Conservation (phyloP, 2,329 filamentous ascomycete species). For the Aureobasidium sp. region DNA sequence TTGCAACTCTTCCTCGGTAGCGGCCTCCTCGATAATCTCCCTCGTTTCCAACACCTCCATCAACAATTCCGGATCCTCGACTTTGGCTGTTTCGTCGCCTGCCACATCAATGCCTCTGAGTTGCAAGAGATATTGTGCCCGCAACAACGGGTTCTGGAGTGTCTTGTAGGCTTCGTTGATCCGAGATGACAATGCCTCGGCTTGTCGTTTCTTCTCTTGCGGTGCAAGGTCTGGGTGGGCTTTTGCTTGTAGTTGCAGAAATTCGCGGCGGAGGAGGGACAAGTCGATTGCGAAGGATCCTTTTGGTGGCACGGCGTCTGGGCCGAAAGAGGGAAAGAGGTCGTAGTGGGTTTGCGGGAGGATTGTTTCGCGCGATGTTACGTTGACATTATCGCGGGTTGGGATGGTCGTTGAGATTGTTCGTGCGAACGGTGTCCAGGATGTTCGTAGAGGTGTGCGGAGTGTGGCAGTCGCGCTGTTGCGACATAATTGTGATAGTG, state of each 20-base stretch:
- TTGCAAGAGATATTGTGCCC: constrained; percentile 80
- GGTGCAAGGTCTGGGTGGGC: constrained; percentile 65
- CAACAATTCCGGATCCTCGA: constrained; percentile 65
- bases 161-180: constrained; percentile 94
- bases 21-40: constrained; percentile 52
- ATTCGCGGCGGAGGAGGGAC: constrained; percentile 69
- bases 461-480: neutral
- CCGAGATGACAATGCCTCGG: constrained; percentile 69
- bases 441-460: neutral
- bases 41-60: constrained; percentile 70
- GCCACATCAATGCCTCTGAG: constrained; percentile 69
- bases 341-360: constrained; percentile 62
- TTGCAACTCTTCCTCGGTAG: constrained; percentile 56
- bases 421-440: neutral
- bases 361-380: constrained; percentile 15
- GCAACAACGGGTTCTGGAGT: constrained; percentile 65
- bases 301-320: constrained; percentile 66
- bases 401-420: neutral
- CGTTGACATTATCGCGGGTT: neutral
- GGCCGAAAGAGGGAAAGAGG: constrained; percentile 74
- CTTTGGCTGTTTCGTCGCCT: constrained; percentile 67
- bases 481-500: neutral
- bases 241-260: constrained; percentile 71
- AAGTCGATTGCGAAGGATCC: constrained; percentile 71
- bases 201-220: constrained; percentile 47